These are phyloP conservation scores for Boeremia exigua DNA, from an alignment of 2,329 filamentous ascomycete genomes.

Conservation along the genomic window DNA sequence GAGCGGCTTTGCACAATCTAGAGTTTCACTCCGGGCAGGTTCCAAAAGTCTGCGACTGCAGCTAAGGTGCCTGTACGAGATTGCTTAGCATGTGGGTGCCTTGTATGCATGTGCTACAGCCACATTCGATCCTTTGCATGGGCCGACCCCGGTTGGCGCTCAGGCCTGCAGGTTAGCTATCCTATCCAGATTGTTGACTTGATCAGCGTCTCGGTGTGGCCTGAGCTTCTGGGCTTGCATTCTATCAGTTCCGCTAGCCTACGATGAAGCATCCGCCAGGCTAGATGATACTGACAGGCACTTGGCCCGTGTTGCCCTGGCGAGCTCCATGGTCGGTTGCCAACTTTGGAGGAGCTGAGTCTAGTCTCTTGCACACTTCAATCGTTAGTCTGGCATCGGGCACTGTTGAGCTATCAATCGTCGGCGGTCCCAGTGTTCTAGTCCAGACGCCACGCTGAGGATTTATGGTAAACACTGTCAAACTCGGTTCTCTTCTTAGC, in stretches of 20 bases:
- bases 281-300: slow-evolving; percentile 12
- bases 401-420: slow-evolving; percentile 14
- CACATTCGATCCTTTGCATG: slow-evolving; percentile 8
- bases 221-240: slow-evolving; percentile 5
- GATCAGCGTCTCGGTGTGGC: slow-evolving; percentile 8
- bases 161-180: slow-evolving; percentile 8
- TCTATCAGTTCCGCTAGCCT: slow-evolving; percentile 15
- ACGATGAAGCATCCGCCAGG: slow-evolving; percentile 5
- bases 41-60: slow-evolving; percentile 4
- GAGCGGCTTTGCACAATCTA: not conserved
- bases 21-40: not conserved
- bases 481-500: slow-evolving; percentile 18
- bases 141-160: slow-evolving; percentile 3
- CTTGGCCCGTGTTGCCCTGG: slow-evolving; percentile 11
- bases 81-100: slow-evolving; percentile 6
- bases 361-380: slow-evolving; percentile 16
- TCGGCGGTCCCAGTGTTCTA: slow-evolving; percentile 9
- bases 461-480: slow-evolving; percentile 9
- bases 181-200: slow-evolving; percentile 1
- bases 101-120: slow-evolving; percentile 7
- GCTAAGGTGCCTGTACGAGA: slow-evolving; percentile 1
- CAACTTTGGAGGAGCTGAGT: slow-evolving; percentile 5
- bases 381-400: slow-evolving; percentile 15
- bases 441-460: slow-evolving; percentile 15
- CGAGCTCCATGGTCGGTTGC: slow-evolving; percentile 3